Percentiles rank a stretch among this genome's conserved stretches.
Conservation (phyloP, 2,329 filamentous ascomycete genomes). For the Colletotrichum sp. region DNA sequence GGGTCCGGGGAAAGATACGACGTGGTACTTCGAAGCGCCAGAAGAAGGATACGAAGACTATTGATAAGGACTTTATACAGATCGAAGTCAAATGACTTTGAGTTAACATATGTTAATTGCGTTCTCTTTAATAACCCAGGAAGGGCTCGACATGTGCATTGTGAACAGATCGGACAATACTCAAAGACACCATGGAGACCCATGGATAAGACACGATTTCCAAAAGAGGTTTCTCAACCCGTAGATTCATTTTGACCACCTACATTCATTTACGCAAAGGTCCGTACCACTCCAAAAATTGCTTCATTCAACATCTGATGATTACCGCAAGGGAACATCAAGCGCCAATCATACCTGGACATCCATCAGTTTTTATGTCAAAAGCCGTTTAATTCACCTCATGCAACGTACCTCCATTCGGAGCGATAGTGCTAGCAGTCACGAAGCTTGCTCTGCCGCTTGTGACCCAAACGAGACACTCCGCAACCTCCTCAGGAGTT, state of each 20-base stretch:
- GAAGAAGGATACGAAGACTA: not conserved
- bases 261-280: not conserved
- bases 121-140: not conserved
- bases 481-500: not conserved
- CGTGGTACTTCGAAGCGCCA: not conserved
- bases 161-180: not conserved
- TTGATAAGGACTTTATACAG: not conserved
- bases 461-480: not conserved
- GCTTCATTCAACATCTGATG: not conserved
- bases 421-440: not conserved
- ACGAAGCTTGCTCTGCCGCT: not conserved
- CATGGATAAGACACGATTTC: not conserved
- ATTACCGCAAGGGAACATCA: accelerated
- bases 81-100: not conserved
- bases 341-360: not conserved
- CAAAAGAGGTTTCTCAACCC: not conserved
- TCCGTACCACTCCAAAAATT: accelerated
- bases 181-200: not conserved
- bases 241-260: not conserved
- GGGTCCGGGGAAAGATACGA: not conserved
- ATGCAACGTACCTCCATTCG: not conserved
- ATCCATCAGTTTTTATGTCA: not conserved
- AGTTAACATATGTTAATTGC: not conserved
- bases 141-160: not conserved
- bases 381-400: accelerated